Percentiles rank a stretch among this genome's conserved stretches.
phyloP scores from a whole-genome alignment of 2,329 filamentous ascomycete genomes.

The Venturia aucupariae region DNA sequence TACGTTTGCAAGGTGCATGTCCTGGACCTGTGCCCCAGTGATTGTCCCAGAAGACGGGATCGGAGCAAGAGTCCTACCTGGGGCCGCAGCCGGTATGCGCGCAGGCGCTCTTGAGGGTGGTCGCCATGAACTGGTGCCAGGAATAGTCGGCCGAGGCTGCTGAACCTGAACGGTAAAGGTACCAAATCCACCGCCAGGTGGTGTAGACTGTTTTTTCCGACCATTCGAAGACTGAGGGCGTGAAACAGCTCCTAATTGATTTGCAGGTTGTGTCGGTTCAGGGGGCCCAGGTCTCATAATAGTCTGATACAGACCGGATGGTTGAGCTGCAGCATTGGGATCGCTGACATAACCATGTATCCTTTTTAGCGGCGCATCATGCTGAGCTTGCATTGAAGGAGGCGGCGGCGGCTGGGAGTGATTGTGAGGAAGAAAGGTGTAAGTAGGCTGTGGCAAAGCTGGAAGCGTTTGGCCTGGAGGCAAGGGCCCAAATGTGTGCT shows the following conservation, averaged over 20 bases:
- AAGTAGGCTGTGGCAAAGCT: not conserved
- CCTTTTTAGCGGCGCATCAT: not conserved
- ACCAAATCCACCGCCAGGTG: constrained; percentile 3
- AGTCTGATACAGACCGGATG: constrained; percentile 5
- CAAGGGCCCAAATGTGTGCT: not conserved
- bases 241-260: not conserved
- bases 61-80: constrained; percentile 1
- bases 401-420: not conserved
- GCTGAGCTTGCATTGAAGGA: constrained; percentile 3
- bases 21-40: constrained; percentile 12
- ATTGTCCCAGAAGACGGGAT: constrained; percentile 11
- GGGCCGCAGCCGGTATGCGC: not conserved
- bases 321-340: constrained; percentile 11
- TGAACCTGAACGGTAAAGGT: not conserved
- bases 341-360: constrained; percentile 13
- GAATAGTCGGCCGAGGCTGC: constrained; percentile 3
- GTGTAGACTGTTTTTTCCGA: not conserved
- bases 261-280: not conserved
- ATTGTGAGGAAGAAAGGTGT: constrained; percentile 1
- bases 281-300: constrained; percentile 11
- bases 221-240: not conserved
- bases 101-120: not conserved
- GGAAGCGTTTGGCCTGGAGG: constrained; percentile 1
- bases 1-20: constrained; percentile 2
- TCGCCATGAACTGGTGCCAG: constrained; percentile 8